Evolutionary conservation across 2,329 filamentous ascomycete species (phyloP).

Genomic region (Exophiala sideris): DNA sequence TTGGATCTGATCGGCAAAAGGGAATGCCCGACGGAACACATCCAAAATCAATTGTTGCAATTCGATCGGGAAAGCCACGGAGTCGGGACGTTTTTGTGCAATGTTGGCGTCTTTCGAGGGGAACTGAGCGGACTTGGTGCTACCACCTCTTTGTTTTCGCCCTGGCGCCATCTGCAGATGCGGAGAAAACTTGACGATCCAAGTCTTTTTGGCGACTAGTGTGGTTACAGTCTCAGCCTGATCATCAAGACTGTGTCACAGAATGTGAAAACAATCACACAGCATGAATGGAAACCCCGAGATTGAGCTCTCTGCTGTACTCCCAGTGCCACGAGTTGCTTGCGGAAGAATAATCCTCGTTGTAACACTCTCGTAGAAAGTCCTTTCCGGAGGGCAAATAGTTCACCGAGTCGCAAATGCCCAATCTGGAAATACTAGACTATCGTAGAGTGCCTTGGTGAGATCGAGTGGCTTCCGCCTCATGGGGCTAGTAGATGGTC

Average conservation of each 20-base stretch:
- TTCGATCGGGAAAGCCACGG: constrained; percentile 42
- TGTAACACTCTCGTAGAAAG: background rate
- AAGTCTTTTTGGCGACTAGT: background rate
- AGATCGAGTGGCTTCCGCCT: too few species aligned
- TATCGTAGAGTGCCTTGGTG: too few species aligned
- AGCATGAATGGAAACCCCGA: constrained; percentile 12
- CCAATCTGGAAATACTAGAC: too few species aligned
- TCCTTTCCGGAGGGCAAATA: too few species aligned
- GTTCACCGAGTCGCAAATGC: too few species aligned
- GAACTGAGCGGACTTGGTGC: background rate
- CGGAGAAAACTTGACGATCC: background rate
- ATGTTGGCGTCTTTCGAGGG: constrained; percentile 1
- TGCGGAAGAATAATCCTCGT: background rate
- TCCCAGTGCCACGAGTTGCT: background rate
- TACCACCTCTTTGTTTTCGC: constrained; percentile 12
- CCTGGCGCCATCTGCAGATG: constrained; percentile 9
- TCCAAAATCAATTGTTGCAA: constrained; percentile 70
- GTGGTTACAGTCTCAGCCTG: constrained; percentile 6
- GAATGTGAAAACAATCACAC: background rate
- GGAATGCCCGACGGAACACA: constrained; percentile 67
- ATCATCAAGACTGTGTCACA: background rate
- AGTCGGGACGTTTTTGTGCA: constrained; percentile 7
- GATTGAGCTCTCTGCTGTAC: constrained; percentile 8
- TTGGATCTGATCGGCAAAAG: constrained; percentile 45
- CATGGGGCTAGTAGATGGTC: too few species aligned